Evolutionary conservation across 345 rosid species (phyloP).

Genomic region (Eucalyptus tenuipes): DNA sequence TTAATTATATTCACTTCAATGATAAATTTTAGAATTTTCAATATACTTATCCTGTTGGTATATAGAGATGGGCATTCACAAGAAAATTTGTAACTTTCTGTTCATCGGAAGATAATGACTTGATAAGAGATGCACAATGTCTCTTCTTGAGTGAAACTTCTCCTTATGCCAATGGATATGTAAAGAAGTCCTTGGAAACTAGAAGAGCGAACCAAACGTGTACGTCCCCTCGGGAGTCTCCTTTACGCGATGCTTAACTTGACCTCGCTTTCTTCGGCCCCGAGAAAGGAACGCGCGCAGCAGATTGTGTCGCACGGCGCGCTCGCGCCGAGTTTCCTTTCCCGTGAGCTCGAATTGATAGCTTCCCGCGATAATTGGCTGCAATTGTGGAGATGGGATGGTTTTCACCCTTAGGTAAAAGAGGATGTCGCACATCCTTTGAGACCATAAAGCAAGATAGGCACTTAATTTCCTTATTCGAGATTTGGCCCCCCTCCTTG

Average conservation of each 20-base stretch:
- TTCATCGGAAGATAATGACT: background rate
- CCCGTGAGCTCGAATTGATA: background rate
- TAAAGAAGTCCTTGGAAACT: background rate
- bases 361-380: background rate
- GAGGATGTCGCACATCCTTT: background rate
- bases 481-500: background rate
- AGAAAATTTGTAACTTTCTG: background rate
- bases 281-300: background rate
- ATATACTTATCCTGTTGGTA: too few species aligned
- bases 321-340: background rate
- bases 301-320: background rate
- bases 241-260: background rate
- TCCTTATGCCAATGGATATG: background rate
- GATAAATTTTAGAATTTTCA: too few species aligned
- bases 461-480: background rate
- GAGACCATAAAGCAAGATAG: background rate
- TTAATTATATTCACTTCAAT: background rate
- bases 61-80: background rate
- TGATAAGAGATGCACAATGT: background rate
- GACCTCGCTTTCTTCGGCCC: background rate
- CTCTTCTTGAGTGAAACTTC: background rate
- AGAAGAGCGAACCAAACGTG: background rate
- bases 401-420: background rate
- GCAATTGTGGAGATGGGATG: background rate
- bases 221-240: background rate